A percentile compares a stretch with the other conserved stretches of the same genome.
Evolutionary conservation across 495 filamentous ascomycete genomes (phyloP).

Genomic region (Penicillium macrosclerotiorum): DNA sequence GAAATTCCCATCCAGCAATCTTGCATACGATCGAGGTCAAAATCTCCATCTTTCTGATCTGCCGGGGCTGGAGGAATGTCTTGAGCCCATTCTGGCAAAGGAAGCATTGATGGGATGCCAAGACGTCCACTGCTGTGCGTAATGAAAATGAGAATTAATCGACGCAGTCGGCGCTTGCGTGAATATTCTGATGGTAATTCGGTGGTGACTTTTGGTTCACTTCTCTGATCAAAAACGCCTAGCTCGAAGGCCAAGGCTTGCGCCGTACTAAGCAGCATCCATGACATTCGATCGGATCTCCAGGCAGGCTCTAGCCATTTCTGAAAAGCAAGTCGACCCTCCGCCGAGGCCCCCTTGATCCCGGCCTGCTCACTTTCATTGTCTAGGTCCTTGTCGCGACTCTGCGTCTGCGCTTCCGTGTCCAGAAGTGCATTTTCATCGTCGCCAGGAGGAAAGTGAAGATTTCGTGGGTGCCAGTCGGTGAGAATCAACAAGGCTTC

Average conservation of each 20-base stretch:
- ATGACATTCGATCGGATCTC: slow-evolving; percentile 95
- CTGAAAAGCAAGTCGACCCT: slow-evolving; percentile 66
- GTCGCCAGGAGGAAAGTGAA: slow-evolving; percentile 92
- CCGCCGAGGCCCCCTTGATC: slow-evolving; percentile 45
- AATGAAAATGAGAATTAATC: slow-evolving; percentile 82
- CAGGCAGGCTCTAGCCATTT: slow-evolving; percentile 97
- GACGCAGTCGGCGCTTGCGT: slow-evolving; percentile 77
- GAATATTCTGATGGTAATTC: slow-evolving; percentile 63
- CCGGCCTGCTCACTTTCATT: slow-evolving; percentile 33
- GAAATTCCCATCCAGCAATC: slow-evolving; percentile 91
- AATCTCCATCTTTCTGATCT: slow-evolving; percentile 28
- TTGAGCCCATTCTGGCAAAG: slow-evolving; percentile 54
- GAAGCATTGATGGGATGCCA: slow-evolving; percentile 92
- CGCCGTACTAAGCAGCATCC: slow-evolving; percentile 93
- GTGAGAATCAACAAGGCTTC: slow-evolving; percentile 91
- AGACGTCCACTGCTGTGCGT: slow-evolving; percentile 89
- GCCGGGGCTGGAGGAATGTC: slow-evolving; percentile 38
- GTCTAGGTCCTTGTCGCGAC: slow-evolving; percentile 34
- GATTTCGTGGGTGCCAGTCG: slow-evolving; percentile 92
- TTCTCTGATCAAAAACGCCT: slow-evolving; percentile 87
- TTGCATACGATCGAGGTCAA: slow-evolving; percentile 59
- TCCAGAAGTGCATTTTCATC: slow-evolving; percentile 62
- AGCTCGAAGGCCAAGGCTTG: slow-evolving; percentile 89
- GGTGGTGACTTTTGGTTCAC: slow-evolving; percentile 44
- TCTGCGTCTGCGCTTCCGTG: slow-evolving; percentile 44